Evolutionary conservation across 306 rosid genomes (phyloP), one percentile per base, ranked within the genome.

Genomic region (Trichosanthes truncata): DNA sequence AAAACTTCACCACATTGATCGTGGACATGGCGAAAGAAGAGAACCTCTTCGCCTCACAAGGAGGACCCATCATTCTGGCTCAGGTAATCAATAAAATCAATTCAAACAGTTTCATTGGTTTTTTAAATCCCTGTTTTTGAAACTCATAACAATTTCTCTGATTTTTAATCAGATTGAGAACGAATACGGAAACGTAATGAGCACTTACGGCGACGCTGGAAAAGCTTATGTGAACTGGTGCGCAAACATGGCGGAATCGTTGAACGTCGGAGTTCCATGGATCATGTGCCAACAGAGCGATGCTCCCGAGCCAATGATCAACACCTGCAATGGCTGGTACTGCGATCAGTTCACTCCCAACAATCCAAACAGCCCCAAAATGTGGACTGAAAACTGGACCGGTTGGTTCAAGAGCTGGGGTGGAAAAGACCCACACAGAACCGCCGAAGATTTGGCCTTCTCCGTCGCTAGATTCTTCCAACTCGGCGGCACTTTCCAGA

Each of bases 351-450:
- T 87, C 65, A 62, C 46, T 12, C 89, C 93, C 40, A 89, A 81
- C 15, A 86, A 76, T 71, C 88, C 87, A 0, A 84, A 83, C 45
- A 87, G 85, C 20, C 93, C 93, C 21, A 89, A 87, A 46, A 87
- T 89, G 88, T 89, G 91, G 93, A 89, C 91, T 12, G 91, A 89
- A 33, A 89, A 87, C 23, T 89, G 93, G 93, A 84, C 87, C 0
- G 91, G 93, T 55, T 87, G 93, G 93, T 89, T 86, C 33, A 87
- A 87, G 82, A 89, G 78, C 36, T 89, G 93, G 93, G 91, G 93
- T 35, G 84, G 77, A 8, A 52, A 6, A 75, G 87, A 90, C 72
- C 93, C 93, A 11, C 90, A 81, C 0, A 82, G 91, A 77, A 89
- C 93, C 11, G 79, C 90, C 3, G 89, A 89, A 79, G 93, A 89